Evolutionary conservation across 768 basidiomycete genomes (phyloP).

Genomic region (Mycena sanguinolenta): DNA sequence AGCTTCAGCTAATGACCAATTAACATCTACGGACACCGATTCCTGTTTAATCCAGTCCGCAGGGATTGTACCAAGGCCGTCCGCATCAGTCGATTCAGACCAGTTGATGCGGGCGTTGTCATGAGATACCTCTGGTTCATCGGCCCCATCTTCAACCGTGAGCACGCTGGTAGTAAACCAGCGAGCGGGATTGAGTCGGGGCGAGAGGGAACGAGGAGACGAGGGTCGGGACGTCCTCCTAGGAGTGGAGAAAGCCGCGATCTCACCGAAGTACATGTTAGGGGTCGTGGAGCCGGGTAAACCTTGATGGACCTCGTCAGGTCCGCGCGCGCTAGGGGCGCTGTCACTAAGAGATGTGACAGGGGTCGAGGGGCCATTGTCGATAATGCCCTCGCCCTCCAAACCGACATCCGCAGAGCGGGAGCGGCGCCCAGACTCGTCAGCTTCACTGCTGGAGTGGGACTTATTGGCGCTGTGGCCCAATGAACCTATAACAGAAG

Average conservation of each 20-base stretch:
- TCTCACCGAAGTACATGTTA: too few relatives aligned
- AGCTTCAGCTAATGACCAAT: not conserved
- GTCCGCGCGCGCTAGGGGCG: too few relatives aligned
- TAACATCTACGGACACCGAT: not conserved
- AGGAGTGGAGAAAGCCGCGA: not conserved
- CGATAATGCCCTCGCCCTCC: not conserved
- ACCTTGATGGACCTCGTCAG: too few relatives aligned
- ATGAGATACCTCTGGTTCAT: not conserved
- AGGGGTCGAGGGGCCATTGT: not conserved
- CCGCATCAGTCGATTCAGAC: not conserved
- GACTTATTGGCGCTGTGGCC: too few relatives aligned
- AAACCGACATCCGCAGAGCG: not conserved
- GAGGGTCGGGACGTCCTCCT: not conserved
- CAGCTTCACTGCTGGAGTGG: not conserved
- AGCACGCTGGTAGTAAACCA: not conserved
- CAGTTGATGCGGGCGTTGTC: not conserved
- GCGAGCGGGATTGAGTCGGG: not conserved
- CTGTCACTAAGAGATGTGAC: too few relatives aligned
- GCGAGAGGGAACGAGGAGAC: not conserved
- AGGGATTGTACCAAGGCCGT: not conserved
- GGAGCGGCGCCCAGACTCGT: not conserved
- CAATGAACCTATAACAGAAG: too few relatives aligned
- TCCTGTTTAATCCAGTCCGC: not conserved
- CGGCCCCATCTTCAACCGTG: not conserved
- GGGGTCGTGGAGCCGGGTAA: too few relatives aligned